Conservation (phyloP, 2,329 filamentous ascomycete genomes). For the Colletotrichum limetticola region DNA sequence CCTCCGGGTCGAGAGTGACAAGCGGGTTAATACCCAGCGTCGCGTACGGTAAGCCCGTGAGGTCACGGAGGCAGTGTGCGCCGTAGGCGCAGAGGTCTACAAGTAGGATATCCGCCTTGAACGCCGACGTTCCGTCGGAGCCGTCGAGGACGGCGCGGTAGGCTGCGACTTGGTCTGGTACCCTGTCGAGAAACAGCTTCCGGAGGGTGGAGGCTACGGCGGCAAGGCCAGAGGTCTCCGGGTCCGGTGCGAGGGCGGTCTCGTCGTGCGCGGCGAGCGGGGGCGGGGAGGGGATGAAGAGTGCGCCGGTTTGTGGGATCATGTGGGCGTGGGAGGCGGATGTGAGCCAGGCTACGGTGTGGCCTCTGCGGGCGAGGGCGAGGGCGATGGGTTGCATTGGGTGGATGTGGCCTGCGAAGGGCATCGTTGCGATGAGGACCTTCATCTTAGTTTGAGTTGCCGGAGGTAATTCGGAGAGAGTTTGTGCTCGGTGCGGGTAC, state of each 20-base stretch:
- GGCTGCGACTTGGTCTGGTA: conserved; percentile 7
- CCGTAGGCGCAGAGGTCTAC: conserved; percentile 17
- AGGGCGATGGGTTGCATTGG: conserved; percentile 13
- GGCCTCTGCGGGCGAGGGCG: conserved; percentile 11
- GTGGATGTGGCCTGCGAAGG: conserved; percentile 20
- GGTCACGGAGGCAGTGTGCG: conserved; percentile 7
- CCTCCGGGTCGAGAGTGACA: conserved; percentile 16
- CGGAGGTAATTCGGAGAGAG: background rate
- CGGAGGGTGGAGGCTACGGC: conserved; percentile 17
- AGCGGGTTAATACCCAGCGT: conserved; percentile 27
- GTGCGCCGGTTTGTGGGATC: background rate
- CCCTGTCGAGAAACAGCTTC: conserved; percentile 8
- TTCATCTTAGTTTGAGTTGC: background rate
- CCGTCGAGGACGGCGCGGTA: background rate
- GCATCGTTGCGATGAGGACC: conserved; percentile 25
- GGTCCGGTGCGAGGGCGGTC: background rate
- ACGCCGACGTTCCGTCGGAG: background rate
- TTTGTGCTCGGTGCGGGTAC: no score
- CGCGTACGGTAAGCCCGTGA: conserved; percentile 6
- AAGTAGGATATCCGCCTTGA: background rate
- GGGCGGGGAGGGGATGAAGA: conserved; percentile 4
- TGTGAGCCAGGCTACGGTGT: conserved; percentile 23
- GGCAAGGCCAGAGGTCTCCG: conserved; percentile 1
- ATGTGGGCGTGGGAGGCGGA: conserved; percentile 14
- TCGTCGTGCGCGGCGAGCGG: conserved; percentile 14